Conservation (phyloP, 2,329 filamentous ascomycete genomes). For the Basipetospora chlamydospora region DNA sequence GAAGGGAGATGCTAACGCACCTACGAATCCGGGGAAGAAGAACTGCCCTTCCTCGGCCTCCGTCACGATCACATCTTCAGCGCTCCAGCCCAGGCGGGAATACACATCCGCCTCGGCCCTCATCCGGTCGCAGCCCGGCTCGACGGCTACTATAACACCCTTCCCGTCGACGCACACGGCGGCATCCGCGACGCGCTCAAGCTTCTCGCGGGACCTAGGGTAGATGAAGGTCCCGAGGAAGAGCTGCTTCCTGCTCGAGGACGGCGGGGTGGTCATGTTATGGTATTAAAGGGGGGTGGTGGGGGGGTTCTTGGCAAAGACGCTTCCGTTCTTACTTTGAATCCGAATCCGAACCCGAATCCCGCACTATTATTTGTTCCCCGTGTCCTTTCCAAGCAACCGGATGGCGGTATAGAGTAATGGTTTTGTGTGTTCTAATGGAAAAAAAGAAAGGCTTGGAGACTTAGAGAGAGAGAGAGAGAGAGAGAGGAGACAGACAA, state of each 20-base stretch:
- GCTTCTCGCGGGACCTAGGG: conserved; percentile 28
- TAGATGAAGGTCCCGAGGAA: conserved; percentile 43
- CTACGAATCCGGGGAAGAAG: conserved; percentile 75
- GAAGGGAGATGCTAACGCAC: conserved; percentile 23
- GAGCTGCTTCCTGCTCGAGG: conserved; percentile 23
- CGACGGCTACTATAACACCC: conserved; percentile 36
- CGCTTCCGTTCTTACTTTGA: too few relatives aligned
- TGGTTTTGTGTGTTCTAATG: too few relatives aligned
- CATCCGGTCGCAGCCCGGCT: conserved; percentile 18
- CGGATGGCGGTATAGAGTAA: too few relatives aligned
- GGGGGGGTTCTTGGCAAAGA: too few relatives aligned
- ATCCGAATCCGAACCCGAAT: too few relatives aligned
- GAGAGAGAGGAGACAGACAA: too few relatives aligned
- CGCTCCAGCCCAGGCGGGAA: conserved; percentile 29
- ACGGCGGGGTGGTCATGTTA: conserved; percentile 1
- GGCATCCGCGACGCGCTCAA: conserved; percentile 36
- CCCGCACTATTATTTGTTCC: too few relatives aligned
- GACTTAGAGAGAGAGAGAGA: too few relatives aligned
- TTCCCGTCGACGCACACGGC: conserved; percentile 33
- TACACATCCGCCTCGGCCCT: conserved; percentile 21
- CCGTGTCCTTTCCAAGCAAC: too few relatives aligned
- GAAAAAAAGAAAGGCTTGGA: too few relatives aligned
- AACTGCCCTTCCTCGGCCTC: conserved; percentile 40
- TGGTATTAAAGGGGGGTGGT: too few relatives aligned
- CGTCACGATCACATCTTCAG: conserved; percentile 22